Evolutionary conservation across 208 protist species (phyloP).

Genomic region (Tetramitus jugosus): DNA sequence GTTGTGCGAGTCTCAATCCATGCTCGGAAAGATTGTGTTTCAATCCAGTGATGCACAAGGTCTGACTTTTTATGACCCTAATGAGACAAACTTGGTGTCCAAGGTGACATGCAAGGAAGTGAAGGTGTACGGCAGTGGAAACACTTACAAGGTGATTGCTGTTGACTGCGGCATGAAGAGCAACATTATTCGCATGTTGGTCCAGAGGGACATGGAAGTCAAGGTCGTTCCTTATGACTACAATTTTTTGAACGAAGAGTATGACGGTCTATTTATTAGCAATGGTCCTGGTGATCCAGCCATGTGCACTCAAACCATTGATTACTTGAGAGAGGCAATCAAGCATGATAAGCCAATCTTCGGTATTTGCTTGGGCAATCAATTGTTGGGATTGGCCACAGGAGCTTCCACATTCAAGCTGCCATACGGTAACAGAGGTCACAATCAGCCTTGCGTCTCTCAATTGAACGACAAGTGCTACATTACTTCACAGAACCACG

Average conservation of each 20-base stretch:
- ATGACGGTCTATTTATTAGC: conserved; percentile 92
- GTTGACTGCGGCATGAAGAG: conserved; percentile 72
- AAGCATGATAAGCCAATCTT: conserved; percentile 83
- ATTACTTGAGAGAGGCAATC: conserved; percentile 70
- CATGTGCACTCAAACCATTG: conserved; percentile 76
- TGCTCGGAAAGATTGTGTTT: conserved; percentile 72
- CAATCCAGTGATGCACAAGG: conserved; percentile 39
- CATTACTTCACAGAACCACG: conserved; percentile 97
- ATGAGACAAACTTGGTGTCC: conserved; percentile 81
- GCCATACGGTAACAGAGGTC: conserved; percentile 96
- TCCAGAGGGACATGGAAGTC: conserved; percentile 23
- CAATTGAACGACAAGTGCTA: conserved; percentile 69
- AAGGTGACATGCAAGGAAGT: conserved; percentile 77
- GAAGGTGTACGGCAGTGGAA: conserved; percentile 68
- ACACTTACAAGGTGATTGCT: conserved; percentile 47
- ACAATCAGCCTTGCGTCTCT: conserved; percentile 93
- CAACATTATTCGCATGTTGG: conserved; percentile 39
- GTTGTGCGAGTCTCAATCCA: conserved; percentile 82
- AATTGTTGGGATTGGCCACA: conserved; percentile 86
- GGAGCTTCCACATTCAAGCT: conserved; percentile 89
- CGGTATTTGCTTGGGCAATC: conserved; percentile 98
- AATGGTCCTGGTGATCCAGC: conserved; percentile 87
- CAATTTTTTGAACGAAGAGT: conserved; percentile 82
- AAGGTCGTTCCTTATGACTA: conserved; percentile 81
- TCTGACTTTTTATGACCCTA: conserved; percentile 81